Conservation (phyloP, 2,329 filamentous ascomycete genomes). For the Epichloe sibirici region DNA sequence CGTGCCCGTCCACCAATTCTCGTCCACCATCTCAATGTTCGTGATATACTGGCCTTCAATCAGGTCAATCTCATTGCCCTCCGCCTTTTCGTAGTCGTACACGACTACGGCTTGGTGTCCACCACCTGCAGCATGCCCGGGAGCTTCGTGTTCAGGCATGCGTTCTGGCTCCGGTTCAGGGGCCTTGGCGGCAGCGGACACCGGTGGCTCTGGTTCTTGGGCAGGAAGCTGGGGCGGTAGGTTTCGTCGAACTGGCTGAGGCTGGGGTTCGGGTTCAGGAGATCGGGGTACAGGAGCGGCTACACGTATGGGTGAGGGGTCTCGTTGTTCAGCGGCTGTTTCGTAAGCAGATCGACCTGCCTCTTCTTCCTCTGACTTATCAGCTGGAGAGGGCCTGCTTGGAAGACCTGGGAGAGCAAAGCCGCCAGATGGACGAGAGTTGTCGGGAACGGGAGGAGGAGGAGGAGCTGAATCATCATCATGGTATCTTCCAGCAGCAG, state of each 20-base stretch:
- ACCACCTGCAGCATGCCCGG: conserved; percentile 23
- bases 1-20: conserved; percentile 97
- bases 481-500: conserved; percentile 21
- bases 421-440: conserved; percentile 59
- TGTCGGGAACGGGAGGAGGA: conserved; percentile 36
- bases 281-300: conserved; percentile 72
- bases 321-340: conserved; percentile 29
- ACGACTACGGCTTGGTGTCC: conserved; percentile 68
- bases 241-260: conserved; percentile 34
- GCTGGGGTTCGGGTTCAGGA: conserved; percentile 36
- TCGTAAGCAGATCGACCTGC: conserved; percentile 34
- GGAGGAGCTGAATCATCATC: conserved; percentile 32
- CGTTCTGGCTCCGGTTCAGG: conserved; percentile 37
- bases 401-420: conserved; percentile 71
- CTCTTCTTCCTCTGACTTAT: conserved; percentile 38
- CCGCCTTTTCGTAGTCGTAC: conserved; percentile 95
- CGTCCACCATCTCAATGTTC: conserved; percentile 93
- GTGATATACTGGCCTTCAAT: conserved; percentile 78
- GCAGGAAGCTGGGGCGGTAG: conserved; percentile 50
- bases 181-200: conserved; percentile 47
- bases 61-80: conserved; percentile 92
- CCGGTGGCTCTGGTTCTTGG: conserved; percentile 49
- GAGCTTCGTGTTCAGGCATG: conserved; percentile 22
- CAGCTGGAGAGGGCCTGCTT: conserved; percentile 41
- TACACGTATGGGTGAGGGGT: conserved; percentile 68